A percentile compares a stretch with the other conserved stretches of the same genome.
phyloP scores from a whole-genome alignment of 2,329 filamentous ascomycete species.

The Pyrenophora seminiperda region DNA sequence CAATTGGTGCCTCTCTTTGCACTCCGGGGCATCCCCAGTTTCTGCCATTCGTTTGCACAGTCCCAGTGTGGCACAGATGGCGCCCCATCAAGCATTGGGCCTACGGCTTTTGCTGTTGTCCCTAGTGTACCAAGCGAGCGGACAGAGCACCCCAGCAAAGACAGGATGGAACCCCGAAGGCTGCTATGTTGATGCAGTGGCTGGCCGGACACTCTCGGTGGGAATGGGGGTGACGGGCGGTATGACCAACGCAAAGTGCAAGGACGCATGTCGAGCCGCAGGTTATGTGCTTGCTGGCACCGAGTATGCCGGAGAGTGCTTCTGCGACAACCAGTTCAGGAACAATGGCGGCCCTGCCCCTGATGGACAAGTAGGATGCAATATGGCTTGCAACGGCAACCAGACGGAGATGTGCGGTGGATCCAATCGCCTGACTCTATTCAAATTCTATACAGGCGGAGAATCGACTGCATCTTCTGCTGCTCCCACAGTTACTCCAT shows the following conservation, averaged over 20 bases:
- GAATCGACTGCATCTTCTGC: slow-evolving; percentile 15
- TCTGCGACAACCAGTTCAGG: slow-evolving; percentile 28
- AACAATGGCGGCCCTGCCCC: slow-evolving; percentile 29
- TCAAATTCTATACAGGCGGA: slow-evolving; percentile 24
- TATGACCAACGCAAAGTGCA: slow-evolving; percentile 34
- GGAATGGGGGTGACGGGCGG: slow-evolving; percentile 20
- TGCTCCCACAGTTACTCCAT: slow-evolving; percentile 7
- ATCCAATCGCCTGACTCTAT: slow-evolving; percentile 29
- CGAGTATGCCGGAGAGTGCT: slow-evolving; percentile 34
- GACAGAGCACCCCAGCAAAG: slow-evolving; percentile 11
- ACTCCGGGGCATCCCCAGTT: neutral
- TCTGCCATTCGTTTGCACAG: slow-evolving; percentile 1
- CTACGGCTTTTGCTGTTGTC: slow-evolving; percentile 6
- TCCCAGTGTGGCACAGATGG: slow-evolving; percentile 5
- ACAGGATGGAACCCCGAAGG: slow-evolving; percentile 30
- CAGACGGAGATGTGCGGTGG: slow-evolving; percentile 34
- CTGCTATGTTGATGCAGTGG: slow-evolving; percentile 31
- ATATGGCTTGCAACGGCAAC: slow-evolving; percentile 29
- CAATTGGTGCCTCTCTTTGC: slow-evolving; percentile 3
- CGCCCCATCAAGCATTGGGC: neutral
- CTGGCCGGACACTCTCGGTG: slow-evolving; percentile 22
- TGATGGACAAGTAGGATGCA: slow-evolving; percentile 50
- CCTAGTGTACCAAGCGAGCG: slow-evolving; percentile 3
- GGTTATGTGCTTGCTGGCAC: slow-evolving; percentile 29
- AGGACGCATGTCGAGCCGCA: slow-evolving; percentile 23